Conservation (phyloP, 1,139 yeast species). For the Fermentozyma sake region DNA sequence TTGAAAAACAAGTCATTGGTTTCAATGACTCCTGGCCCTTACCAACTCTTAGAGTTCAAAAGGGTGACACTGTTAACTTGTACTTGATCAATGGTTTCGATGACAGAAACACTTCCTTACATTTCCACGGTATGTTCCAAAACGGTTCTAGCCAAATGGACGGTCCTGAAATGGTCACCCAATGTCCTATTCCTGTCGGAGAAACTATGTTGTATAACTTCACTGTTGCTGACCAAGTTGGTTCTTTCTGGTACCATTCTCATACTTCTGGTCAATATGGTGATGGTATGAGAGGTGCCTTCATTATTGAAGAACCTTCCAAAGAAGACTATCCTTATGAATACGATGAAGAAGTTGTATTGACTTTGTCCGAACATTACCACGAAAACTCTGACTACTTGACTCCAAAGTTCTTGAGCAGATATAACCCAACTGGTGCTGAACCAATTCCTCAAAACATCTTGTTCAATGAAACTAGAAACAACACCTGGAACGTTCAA, state of each 20-base stretch:
- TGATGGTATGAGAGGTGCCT: conserved; percentile 84
- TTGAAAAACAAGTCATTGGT: conserved; percentile 65
- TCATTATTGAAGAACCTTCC: conserved; percentile 62
- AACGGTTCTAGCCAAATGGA: conserved; percentile 71
- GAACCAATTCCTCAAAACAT: conserved; percentile 88
- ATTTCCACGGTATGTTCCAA: conserved; percentile 91
- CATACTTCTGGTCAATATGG: conserved; percentile 84
- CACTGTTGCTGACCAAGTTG: conserved; percentile 75
- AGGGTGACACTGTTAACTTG: conserved; percentile 72
- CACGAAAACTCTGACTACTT: conserved; percentile 57
- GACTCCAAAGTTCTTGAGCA: conserved; percentile 51
- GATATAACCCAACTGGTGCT: conserved; percentile 92
- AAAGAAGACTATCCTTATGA: conserved; percentile 53
- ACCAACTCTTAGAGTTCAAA: conserved; percentile 67
- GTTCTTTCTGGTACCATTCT: conserved; percentile 94
- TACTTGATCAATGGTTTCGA: conserved; percentile 66
- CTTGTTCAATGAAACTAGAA: conserved; percentile 73
- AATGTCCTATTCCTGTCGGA: conserved; percentile 83
- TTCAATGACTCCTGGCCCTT: conserved; percentile 84
- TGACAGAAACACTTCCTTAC: conserved; percentile 68
- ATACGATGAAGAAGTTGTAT: conserved; percentile 71
- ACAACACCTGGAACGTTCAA: conserved; percentile 63
- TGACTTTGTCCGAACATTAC: conserved; percentile 81
- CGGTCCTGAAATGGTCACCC: conserved; percentile 83
- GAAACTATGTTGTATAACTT: conserved; percentile 69